These are phyloP conservation scores for Beauveria sp. DNA, from an alignment of 2,329 filamentous ascomycete genomes.

Conservation along the genomic window DNA sequence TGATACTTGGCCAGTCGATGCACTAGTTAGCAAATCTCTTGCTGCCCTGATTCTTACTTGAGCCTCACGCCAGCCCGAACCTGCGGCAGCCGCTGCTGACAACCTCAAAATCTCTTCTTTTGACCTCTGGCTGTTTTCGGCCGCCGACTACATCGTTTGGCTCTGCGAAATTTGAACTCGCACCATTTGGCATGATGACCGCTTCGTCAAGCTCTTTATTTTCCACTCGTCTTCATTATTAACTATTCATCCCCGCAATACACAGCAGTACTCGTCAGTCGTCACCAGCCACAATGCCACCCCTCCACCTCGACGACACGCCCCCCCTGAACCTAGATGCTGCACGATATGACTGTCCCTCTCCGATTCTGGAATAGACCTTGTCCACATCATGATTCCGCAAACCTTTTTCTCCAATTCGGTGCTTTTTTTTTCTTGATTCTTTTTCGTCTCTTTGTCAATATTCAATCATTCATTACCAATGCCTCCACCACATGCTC, in stretches of 20 bases:
- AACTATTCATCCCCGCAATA: not conserved
- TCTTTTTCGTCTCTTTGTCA: not conserved
- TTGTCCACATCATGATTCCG: constrained; percentile 1
- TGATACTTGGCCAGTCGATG: not conserved
- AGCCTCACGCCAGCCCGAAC: not conserved
- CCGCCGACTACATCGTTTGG: too few relatives aligned
- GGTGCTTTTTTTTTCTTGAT: too few relatives aligned
- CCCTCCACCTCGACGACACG: not conserved
- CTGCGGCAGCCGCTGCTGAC: too few relatives aligned
- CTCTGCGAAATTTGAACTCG: too few relatives aligned
- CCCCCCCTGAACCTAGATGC: constrained; percentile 10
- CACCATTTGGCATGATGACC: too few relatives aligned
- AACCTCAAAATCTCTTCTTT: not conserved
- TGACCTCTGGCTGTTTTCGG: too few relatives aligned
- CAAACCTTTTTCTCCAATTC: not conserved
- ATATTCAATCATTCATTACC: not conserved
- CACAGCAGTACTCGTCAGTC: not conserved
- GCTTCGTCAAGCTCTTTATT: too few relatives aligned
- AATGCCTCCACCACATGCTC: not conserved
- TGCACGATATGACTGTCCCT: constrained; percentile 15
- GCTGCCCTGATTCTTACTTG: not conserved
- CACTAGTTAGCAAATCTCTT: not conserved
- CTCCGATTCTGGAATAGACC: constrained; percentile 12
- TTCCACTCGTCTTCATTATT: not conserved
- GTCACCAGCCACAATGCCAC: not conserved